phyloP scores from a whole-genome alignment of 495 filamentous ascomycete species.

The Aspergillus diversus region DNA sequence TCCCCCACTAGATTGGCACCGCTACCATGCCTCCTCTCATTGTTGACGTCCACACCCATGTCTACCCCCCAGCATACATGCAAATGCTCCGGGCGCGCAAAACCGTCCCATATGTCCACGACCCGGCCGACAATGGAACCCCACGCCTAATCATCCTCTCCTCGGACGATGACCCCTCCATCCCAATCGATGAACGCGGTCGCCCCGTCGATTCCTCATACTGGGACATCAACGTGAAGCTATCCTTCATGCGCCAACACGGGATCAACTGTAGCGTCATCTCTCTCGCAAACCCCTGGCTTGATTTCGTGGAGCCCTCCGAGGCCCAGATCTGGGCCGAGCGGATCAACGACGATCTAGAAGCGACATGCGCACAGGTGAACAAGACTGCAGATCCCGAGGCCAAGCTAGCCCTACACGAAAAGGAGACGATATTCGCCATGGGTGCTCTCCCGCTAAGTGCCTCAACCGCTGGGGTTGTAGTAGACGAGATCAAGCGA shows the following conservation, averaged over 20 bases:
- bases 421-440: conserved; percentile 62
- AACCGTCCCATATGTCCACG: conserved; percentile 78
- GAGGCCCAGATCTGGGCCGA: conserved; percentile 65
- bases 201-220: conserved; percentile 78
- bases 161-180: conserved; percentile 60
- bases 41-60: conserved; percentile 93
- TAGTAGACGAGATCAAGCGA: conserved; percentile 62
- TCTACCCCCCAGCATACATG: conserved; percentile 88
- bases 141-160: conserved; percentile 81
- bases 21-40: conserved; percentile 44
- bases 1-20: too few relatives aligned
- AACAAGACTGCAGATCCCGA: conserved; percentile 51
- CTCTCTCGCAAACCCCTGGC: conserved; percentile 93
- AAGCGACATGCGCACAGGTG: conserved; percentile 61
- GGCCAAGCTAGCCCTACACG: conserved; percentile 20
- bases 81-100: conserved; percentile 74
- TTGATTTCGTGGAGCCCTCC: conserved; percentile 74
- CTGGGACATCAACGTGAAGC: conserved; percentile 70
- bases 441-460: conserved; percentile 84
- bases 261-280: conserved; percentile 81
- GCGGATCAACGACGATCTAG: conserved; percentile 76
- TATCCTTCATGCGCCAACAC: conserved; percentile 87
- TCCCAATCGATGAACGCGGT: conserved; percentile 57
- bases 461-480: conserved; percentile 60
- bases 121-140: conserved; percentile 57